phyloP scores from a whole-genome alignment of 768 basidiomycete genomes.

The Phaeotremella skinneri region DNA sequence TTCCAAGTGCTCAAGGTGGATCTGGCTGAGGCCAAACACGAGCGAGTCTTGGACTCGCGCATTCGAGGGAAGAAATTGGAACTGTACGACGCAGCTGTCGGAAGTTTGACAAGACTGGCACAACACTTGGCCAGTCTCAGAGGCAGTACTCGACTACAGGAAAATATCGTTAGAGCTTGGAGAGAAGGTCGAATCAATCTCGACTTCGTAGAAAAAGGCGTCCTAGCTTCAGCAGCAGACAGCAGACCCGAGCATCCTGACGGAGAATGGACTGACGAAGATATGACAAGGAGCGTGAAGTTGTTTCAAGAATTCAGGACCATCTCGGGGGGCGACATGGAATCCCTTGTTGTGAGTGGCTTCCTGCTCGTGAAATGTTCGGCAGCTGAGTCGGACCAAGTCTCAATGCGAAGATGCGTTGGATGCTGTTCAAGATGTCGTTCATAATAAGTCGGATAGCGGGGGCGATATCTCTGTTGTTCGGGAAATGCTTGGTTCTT shows the following conservation, averaged over 20 bases:
- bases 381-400: neutral
- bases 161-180: conserved; percentile 68
- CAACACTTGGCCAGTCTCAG: conserved; percentile 90
- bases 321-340: conserved; percentile 45
- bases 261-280: conserved; percentile 17
- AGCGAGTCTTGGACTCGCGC: conserved; percentile 60
- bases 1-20: conserved; percentile 87
- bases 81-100: conserved; percentile 82
- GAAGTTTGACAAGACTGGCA: conserved; percentile 80
- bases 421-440: conserved; percentile 35
- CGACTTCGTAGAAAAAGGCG: conserved; percentile 8
- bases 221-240: too few species aligned
- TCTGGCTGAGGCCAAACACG: conserved; percentile 80
- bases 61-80: conserved; percentile 54
- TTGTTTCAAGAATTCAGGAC: conserved; percentile 48
- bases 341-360: conserved; percentile 40
- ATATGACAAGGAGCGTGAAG: conserved; percentile 37
- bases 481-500: conserved; percentile 30
- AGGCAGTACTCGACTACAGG: conserved; percentile 77
- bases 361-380: neutral
- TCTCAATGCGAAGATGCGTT: conserved; percentile 35
- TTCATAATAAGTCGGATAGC: conserved; percentile 4
- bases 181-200: conserved; percentile 33
- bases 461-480: conserved; percentile 24
- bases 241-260: conserved; percentile 1